A percentile compares a stretch with the other conserved stretches of the same genome.
Conservation (phyloP, 768 basidiomycete genomes). For the Termitomyces heimii region DNA sequence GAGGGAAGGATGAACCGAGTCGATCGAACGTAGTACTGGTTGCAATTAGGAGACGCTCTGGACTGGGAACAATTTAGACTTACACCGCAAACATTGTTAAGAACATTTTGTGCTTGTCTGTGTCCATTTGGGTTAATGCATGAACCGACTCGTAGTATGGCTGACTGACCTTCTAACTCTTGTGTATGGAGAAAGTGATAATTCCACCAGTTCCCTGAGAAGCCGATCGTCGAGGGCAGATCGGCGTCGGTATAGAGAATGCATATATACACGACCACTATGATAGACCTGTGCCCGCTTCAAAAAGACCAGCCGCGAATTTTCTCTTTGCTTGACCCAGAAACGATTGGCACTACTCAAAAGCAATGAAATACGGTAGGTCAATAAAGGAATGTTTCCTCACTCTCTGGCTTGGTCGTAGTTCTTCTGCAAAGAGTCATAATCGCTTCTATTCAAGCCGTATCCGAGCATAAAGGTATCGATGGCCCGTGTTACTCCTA, state of each 20-base stretch:
- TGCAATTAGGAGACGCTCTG: constrained; percentile 4
- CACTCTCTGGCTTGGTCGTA: constrained; percentile 60
- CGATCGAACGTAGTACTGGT: constrained; percentile 65
- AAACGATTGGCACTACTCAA: constrained; percentile 51
- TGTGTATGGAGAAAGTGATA: constrained; percentile 78
- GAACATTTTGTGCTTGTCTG: constrained; percentile 64
- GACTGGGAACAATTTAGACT: constrained; percentile 18
- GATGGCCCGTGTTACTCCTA: constrained; percentile 64
- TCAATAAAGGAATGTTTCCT: constrained; percentile 14
- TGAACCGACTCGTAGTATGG: background rate
- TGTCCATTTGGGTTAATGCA: constrained; percentile 17
- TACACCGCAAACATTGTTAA: constrained; percentile 62
- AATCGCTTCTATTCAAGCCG: constrained; percentile 53
- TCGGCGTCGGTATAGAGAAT: constrained; percentile 67
- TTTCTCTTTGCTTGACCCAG: constrained; percentile 69
- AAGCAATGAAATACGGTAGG: background rate
- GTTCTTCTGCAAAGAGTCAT: constrained; percentile 60
- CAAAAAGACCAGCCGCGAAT: constrained; percentile 66
- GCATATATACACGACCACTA: constrained; percentile 69
- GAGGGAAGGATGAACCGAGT: constrained; percentile 59
- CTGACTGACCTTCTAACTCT: constrained; percentile 58
- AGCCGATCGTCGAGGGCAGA: constrained; percentile 70
- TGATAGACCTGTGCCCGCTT: constrained; percentile 80
- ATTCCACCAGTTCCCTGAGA: constrained; percentile 59
- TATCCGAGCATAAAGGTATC: constrained; percentile 74